Evolutionary conservation across 2,329 filamentous ascomycete genomes (phyloP), one percentile per base, ranked within the genome.

Genomic region (Knufia petricola): DNA sequence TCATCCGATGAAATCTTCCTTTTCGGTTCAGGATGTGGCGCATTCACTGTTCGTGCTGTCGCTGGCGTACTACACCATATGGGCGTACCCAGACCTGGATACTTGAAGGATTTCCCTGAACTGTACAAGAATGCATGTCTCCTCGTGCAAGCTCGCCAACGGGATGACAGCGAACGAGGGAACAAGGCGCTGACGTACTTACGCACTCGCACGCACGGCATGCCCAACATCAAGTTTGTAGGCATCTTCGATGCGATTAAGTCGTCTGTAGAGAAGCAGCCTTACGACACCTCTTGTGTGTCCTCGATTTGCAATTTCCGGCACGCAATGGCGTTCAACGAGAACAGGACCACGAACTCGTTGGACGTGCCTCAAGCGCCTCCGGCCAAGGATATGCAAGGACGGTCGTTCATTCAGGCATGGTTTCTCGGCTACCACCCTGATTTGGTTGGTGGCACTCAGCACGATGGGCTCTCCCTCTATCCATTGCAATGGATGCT

Each of bases 401-500:
- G 32, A 51, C 54, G 32, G 36, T 65, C 59, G 9, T 57, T 65
- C 6, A 46, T 68, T 6, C 62, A 69, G 50, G 66, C 67, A 1
- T 67, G 64, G 65, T 70, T 70, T 50, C 61, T 66, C 2, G 67
- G 67, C 3, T 61, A 57, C 1, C 62, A 69, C 45, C 56, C 53
- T 4, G 67, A 70, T 41, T 59, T 70, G 21, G 64, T 65, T 3
- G 67, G 67, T 2, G 60, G 63, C 1, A 53, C 62, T 2, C 55
- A 53, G 21, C 58, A 65, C 3, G 66, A 67, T 45, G 66, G 67
- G 2, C 54, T 69, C 3, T 63, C 64, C 3, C 55, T 70, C 2
- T 70, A 69, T 52, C 66, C 68, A 3, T 50, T 69, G 1, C 67
- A 70, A 51, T 70, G 67, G 67, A 68, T 70, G 58, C 50, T 69